Conservation (phyloP, 2,329 filamentous ascomycete genomes). For the Bipolaris gigantea region DNA sequence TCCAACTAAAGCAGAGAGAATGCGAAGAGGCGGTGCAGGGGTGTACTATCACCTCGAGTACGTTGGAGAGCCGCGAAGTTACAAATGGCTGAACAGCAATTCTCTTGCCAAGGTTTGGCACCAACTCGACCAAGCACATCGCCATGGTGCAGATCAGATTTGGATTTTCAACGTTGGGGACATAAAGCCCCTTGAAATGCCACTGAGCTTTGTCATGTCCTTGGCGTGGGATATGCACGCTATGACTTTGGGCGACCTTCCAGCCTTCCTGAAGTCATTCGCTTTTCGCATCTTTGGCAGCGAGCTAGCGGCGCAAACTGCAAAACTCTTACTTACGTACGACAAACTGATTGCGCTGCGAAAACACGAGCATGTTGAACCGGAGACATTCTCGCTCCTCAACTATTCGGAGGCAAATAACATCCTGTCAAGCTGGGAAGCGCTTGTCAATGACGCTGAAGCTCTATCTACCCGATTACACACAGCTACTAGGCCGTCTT, state of each 20-base stretch:
- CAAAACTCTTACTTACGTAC: constrained; percentile 3
- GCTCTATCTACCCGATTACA: constrained; percentile 56
- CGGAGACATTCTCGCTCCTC: constrained; percentile 44
- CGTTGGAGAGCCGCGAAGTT: constrained; percentile 60
- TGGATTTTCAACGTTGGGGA: constrained; percentile 69
- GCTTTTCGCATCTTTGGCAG: constrained; percentile 26
- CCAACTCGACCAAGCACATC: constrained; percentile 63
- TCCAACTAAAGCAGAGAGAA: constrained; percentile 59
- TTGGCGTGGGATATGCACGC: constrained; percentile 10
- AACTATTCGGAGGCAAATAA: constrained; percentile 65
- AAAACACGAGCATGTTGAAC: constrained; percentile 56
- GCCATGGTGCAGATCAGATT: constrained; percentile 59
- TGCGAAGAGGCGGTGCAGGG: constrained; percentile 60
- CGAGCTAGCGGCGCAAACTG: constrained; percentile 8
- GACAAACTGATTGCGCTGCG: constrained; percentile 51
- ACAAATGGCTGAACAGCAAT: constrained; percentile 63
- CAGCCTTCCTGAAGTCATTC: constrained; percentile 45
- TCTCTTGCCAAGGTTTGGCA: constrained; percentile 64
- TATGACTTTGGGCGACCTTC: constrained; percentile 50
- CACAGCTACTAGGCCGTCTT: constrained; percentile 55
- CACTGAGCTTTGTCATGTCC: not conserved
- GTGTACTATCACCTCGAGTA: constrained; percentile 67
- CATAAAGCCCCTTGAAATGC: constrained; percentile 57
- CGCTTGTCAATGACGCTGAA: constrained; percentile 55
- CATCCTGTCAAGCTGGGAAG: constrained; percentile 57